Evolutionary conservation across 208 protist genomes (phyloP).

Genomic region (Leishmania lainsoni): DNA sequence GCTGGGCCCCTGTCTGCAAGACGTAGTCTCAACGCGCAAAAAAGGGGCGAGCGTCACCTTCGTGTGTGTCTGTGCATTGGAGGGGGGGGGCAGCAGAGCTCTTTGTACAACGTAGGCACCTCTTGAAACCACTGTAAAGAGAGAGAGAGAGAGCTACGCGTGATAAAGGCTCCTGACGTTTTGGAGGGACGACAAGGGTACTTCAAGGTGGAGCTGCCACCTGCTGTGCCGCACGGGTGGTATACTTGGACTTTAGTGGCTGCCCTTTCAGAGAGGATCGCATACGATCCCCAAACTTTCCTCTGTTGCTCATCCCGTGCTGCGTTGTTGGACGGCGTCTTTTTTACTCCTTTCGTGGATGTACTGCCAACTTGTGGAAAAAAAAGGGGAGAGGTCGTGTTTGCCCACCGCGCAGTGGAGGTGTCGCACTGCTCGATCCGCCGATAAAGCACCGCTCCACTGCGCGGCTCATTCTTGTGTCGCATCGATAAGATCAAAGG

Average conservation of each 20-base stretch:
- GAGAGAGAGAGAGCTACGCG: background rate
- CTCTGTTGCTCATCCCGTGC: background rate
- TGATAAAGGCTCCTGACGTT: background rate
- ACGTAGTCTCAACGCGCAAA: background rate
- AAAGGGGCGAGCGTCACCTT: background rate
- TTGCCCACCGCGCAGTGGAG: background rate
- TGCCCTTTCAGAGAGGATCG: background rate
- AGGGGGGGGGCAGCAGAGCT: background rate
- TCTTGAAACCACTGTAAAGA: background rate
- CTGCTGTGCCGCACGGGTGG: background rate
- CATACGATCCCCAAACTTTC: background rate
- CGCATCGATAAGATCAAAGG: background rate
- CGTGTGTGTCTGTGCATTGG: background rate
- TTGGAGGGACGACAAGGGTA: background rate
- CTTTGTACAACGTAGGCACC: background rate
- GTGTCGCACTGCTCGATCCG: background rate
- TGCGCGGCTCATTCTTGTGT: background rate
- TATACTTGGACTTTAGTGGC: background rate
- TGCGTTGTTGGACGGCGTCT: background rate
- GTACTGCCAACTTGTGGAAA: background rate
- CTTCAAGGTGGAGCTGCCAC: background rate
- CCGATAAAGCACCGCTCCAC: background rate
- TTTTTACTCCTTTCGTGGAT: background rate
- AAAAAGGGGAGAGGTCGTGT: background rate
- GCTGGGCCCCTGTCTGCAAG: slow-evolving; percentile 24